phyloP scores from a whole-genome alignment of 2,329 filamentous ascomycete species.

The Cladophialophora bantiana region DNA sequence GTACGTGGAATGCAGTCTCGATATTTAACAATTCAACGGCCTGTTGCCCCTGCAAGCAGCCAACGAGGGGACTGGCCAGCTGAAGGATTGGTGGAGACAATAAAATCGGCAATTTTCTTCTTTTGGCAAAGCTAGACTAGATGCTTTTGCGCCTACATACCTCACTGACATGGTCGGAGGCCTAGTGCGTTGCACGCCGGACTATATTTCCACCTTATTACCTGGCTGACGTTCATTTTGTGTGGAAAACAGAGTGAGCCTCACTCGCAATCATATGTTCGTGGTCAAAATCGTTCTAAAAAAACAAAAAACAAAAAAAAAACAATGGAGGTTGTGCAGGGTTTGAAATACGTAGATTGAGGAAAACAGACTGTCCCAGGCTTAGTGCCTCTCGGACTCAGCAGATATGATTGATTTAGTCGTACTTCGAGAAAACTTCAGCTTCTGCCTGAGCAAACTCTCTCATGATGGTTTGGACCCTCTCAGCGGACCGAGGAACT shows the following conservation, averaged over 20 bases:
- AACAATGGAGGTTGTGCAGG: not conserved
- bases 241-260: too few relatives aligned
- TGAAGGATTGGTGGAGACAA: not conserved
- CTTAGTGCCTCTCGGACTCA: too few relatives aligned
- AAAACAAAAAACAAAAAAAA: too few relatives aligned
- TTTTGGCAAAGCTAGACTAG: not conserved
- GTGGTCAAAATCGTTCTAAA: too few relatives aligned
- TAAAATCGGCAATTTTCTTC: conserved; percentile 9
- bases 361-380: too few relatives aligned
- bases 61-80: not conserved
- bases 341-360: too few relatives aligned
- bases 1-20: not conserved
- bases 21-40: not conserved
- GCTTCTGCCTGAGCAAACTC: conserved; percentile 43
- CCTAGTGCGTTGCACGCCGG: not conserved
- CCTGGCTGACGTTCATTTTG: too few relatives aligned
- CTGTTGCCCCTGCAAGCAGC: not conserved
- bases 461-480: conserved; percentile 44
- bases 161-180: not conserved
- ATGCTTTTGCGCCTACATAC: not conserved
- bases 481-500: conserved; percentile 41
- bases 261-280: too few relatives aligned
- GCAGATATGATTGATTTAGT: conserved; percentile 8
- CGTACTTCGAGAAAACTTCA: conserved; percentile 40
- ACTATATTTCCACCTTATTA: too few relatives aligned